Evolutionary conservation across 345 rosid species (phyloP), one percentile per base, ranked within the genome.

Genomic region (Brassica nigra): DNA sequence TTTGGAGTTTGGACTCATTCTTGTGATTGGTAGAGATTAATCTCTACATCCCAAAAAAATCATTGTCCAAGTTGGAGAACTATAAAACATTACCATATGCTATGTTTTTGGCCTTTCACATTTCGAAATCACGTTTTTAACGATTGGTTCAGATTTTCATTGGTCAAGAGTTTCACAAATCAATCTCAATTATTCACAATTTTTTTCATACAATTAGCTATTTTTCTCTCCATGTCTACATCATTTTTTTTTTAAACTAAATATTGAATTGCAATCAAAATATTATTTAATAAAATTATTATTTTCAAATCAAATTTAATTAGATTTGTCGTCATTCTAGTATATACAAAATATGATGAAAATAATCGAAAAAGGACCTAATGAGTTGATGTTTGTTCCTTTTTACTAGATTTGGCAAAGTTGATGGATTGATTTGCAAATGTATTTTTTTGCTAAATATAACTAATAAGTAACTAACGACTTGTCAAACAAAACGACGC

Each of bases 101-200:
- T 58, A n/a, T 4, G 1, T 2, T 3, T 59, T 61, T 69, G 80
- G 75, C 80, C 75, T 77, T 69, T 77, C 33, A 52, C 57, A 52
- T 52, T 52, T 18, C 49, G 3, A 52, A 52, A 14, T 14, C 55
- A 14, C 55, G 55, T 47, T 47, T 47, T 47, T 15, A 14, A 47
- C 18, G 57, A 52, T n/a, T 52, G 57, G 20, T 2, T 52, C 57
- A 52, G 3, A 52, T 52, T 52, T 52, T n/a, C 18, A 52, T 52
- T 52, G 8, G 0, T 14, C 55, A 47, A 47, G 15, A 4, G 55
- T 52, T 52, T 47, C 15, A n/a, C 57, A 52, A 52, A 52, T n/a
- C 20, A n/a, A n/a, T 52, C 1, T 4, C 64, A 27, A 5, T 59
- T 59, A 59, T 59, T 27, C n/a, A 8, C 14, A 4, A 4, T 44